A percentile compares a stretch with the other conserved stretches of the same genome.
Evolutionary conservation across 2,329 filamentous ascomycete genomes (phyloP).

Genomic region (Verticillium albo-atrum): DNA sequence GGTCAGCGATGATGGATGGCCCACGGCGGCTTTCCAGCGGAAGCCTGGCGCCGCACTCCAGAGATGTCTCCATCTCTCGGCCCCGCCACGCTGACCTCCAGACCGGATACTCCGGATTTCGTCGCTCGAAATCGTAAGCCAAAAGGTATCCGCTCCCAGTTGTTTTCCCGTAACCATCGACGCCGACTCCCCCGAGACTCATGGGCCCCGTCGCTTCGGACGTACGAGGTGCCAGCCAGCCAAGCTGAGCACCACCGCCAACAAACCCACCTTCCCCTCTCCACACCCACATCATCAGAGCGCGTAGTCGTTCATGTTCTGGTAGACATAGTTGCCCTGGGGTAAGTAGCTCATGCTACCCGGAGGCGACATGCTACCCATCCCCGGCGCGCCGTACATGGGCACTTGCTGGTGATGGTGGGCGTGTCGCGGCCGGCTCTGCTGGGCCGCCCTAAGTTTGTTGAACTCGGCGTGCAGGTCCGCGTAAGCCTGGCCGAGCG

Average conservation of each 20-base stretch:
- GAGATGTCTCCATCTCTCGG: too few relatives aligned
- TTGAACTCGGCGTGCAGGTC: conserved; percentile 41
- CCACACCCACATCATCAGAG: background rate
- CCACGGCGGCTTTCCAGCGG: too few relatives aligned
- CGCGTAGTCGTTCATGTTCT: background rate
- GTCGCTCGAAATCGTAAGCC: too few relatives aligned
- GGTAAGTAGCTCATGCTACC: background rate
- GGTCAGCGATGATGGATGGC: too few relatives aligned
- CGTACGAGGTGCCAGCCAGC: background rate
- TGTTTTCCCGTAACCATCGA: too few relatives aligned
- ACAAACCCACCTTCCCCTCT: background rate
- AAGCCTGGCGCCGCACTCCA: too few relatives aligned
- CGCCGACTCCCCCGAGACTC: too few relatives aligned
- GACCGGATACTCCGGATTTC: too few relatives aligned
- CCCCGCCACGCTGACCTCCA: too few relatives aligned
- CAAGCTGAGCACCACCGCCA: background rate
- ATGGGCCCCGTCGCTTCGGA: too few relatives aligned
- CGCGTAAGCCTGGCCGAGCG: conserved; percentile 49
- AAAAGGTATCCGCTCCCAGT: too few relatives aligned
- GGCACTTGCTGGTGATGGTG: background rate
- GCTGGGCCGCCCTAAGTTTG: conserved; percentile 21
- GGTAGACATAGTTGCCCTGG: background rate
- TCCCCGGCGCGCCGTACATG: background rate
- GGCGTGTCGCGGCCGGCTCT: conserved; percentile 6
- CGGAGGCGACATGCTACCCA: background rate